Evolutionary conservation across 108 stramenopile genomes (phyloP).

Genomic region (Discostella stelligeroides): DNA sequence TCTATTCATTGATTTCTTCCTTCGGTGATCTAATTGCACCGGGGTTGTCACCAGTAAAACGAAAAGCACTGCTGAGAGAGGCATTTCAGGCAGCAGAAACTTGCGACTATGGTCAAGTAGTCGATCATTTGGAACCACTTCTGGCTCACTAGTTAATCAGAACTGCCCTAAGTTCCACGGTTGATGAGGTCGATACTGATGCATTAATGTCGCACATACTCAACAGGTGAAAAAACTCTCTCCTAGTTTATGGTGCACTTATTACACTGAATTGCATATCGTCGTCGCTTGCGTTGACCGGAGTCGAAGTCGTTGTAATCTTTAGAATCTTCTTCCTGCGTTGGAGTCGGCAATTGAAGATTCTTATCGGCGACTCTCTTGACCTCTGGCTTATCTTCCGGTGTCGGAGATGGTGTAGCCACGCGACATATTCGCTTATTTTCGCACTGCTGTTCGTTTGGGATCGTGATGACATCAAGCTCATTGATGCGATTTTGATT

Average conservation of each 20-base stretch:
- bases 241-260: background rate
- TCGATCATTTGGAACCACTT: slow-evolving; percentile 7
- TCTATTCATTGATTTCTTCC: slow-evolving; percentile 15
- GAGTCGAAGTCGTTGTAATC: background rate
- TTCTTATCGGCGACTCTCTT: background rate
- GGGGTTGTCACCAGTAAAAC: slow-evolving; percentile 9
- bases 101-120: slow-evolving; percentile 5
- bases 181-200: too few species aligned
- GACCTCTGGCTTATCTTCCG: background rate
- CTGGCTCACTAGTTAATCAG: slow-evolving; percentile 3
- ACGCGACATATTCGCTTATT: slow-evolving; percentile 5
- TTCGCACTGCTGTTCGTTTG: background rate
- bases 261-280: background rate
- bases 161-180: too few species aligned
- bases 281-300: background rate
- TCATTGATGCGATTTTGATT: slow-evolving; percentile 14
- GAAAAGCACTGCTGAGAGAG: slow-evolving; percentile 3
- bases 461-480: slow-evolving; percentile 8
- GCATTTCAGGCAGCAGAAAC: slow-evolving; percentile 9
- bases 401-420: slow-evolving; percentile 24
- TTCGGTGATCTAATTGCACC: slow-evolving; percentile 13
- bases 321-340: background rate
- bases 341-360: background rate
- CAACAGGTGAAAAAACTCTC: too few species aligned
- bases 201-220: too few species aligned